A percentile compares a stretch with the other conserved stretches of the same genome.
These are phyloP conservation scores for Westerdykella sp. DNA, from an alignment of 2,329 filamentous ascomycete genomes.

Conservation along the genomic window DNA sequence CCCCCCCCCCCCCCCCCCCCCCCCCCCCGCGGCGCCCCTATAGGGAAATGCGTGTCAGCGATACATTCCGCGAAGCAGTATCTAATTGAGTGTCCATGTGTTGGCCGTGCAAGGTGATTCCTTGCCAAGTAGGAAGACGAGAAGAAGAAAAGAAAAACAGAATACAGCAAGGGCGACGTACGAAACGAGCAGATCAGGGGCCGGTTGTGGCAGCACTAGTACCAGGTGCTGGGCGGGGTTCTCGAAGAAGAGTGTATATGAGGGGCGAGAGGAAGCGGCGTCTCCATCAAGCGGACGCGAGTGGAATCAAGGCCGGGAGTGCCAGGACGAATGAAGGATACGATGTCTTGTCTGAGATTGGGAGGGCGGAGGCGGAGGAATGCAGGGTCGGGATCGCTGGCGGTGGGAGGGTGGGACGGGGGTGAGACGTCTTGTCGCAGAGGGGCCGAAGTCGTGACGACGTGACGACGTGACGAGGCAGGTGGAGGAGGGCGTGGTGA, in stretches of 20 bases:
- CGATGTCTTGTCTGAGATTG: neutral
- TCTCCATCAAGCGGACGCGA: constrained; percentile 22
- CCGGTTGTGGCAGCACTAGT: constrained; percentile 1
- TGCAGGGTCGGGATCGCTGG: neutral
- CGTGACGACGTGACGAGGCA: neutral
- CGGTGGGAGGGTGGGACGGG: neutral
- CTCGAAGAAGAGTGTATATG: constrained; percentile 4
- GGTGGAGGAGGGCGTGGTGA: no score
- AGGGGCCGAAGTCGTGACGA: neutral
- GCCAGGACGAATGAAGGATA: constrained; percentile 1
- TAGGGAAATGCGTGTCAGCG: constrained; percentile 12
- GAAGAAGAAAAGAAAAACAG: neutral
- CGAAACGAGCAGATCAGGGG: constrained; percentile 2
- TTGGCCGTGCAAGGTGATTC: constrained; percentile 5
- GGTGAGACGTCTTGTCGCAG: constrained; percentile 2
- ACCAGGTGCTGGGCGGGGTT: constrained; percentile 4
- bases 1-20: no score
- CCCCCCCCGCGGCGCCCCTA: constrained; percentile 4
- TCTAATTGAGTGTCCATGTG: constrained; percentile 1
- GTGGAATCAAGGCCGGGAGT: neutral
- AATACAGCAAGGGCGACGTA: constrained; percentile 6
- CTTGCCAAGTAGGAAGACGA: neutral
- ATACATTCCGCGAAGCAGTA: constrained; percentile 5
- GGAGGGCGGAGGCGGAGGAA: constrained; percentile 1
- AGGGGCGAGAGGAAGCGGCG: constrained; percentile 14